Evolutionary conservation across 2,329 filamentous ascomycete species (phyloP).

Genomic region (Calonectria crousiana): DNA sequence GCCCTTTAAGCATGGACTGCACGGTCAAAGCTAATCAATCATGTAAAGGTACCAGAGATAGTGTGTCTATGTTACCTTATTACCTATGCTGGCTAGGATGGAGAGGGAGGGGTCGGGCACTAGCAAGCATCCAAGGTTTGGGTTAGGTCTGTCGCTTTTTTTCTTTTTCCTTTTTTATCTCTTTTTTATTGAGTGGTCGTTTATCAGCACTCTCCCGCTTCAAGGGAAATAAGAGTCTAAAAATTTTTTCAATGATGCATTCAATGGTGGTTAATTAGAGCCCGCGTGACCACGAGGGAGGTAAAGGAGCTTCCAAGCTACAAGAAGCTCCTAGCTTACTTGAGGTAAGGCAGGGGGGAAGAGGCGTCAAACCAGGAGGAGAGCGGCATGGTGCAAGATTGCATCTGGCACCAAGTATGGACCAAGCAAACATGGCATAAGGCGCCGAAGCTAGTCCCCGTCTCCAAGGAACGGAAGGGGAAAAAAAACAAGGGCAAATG

Average conservation of each 20-base stretch:
- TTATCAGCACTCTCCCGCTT: background rate
- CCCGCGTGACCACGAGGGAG: conserved; percentile 22
- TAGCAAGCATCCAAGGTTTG: conserved; percentile 21
- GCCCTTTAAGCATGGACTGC: conserved; percentile 27
- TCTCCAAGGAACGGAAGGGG: conserved; percentile 1
- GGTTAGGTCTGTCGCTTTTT: conserved; percentile 17
- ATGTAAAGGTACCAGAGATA: conserved; percentile 15
- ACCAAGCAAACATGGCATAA: conserved; percentile 15
- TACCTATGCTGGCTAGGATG: conserved; percentile 1
- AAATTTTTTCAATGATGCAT: conserved; percentile 13
- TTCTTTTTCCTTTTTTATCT: conserved; percentile 1
- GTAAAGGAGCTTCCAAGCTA: conserved; percentile 25
- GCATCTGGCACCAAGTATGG: conserved; percentile 6
- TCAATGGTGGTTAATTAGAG: conserved; percentile 13
- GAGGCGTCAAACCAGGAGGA: conserved; percentile 16
- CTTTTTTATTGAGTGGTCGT: background rate
- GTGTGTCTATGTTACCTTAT: conserved; percentile 13
- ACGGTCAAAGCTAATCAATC: conserved; percentile 25
- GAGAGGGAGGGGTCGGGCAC: conserved; percentile 18
- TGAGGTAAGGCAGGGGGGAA: conserved; percentile 17
- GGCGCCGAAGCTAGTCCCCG: conserved; percentile 13
- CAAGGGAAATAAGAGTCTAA: conserved; percentile 7
- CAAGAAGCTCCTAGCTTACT: conserved; percentile 25
- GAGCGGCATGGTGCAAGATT: conserved; percentile 12
- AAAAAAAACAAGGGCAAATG: background rate